Evolutionary conservation across 2,329 filamentous ascomycete species (phyloP), one percentile per base, ranked within the genome.

Genomic region (Myriosclerotinia scirpicola): DNA sequence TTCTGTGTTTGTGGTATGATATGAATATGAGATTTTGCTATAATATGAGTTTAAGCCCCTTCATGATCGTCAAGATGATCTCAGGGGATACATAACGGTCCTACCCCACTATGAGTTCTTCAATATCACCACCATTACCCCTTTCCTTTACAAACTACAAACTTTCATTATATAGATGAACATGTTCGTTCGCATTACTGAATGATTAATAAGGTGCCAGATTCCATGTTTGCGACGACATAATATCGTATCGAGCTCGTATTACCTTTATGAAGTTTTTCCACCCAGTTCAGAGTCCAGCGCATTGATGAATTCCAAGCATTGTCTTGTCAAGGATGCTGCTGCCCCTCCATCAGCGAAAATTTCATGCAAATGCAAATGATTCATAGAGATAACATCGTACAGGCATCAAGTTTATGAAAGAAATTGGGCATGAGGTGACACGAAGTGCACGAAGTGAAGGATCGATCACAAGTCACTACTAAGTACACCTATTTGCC

Each of bases 331-430:
- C 30, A 54, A n/a, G 62, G 52, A 54, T 65, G 22, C 55, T 66
- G 50, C 20, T 69, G 66, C 65, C 64, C 64, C 66, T 60, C 59
- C 52, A 61, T 44, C 46, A 38, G 22, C n/a, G 56, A 66, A 55
- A 55, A 61, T 34, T 36, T 48, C 56, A 59, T 48, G 56, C 26
- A 46, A 34, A 44, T 11, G n/a, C n/a, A n/a, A n/a, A 26, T 26
- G 26, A 26, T 26, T 26, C 26, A n/a, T 30, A 7, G 42, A 59
- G 56, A 46, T 34, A 58, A 30, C n/a, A 56, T 40, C 48, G n/a
- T 42, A 46, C 11, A n/a, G 15, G 12, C 36, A 48, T 42, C 17
- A 48, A 48, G 20, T 30, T 46, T 22, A 46, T 46, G 2, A 15
- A 48, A 6, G 40, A 59, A 48, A 15, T 46, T 36, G 17, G 40